phyloP scores from a whole-genome alignment of 305 asterid species.

The Galium porrigens region DNA sequence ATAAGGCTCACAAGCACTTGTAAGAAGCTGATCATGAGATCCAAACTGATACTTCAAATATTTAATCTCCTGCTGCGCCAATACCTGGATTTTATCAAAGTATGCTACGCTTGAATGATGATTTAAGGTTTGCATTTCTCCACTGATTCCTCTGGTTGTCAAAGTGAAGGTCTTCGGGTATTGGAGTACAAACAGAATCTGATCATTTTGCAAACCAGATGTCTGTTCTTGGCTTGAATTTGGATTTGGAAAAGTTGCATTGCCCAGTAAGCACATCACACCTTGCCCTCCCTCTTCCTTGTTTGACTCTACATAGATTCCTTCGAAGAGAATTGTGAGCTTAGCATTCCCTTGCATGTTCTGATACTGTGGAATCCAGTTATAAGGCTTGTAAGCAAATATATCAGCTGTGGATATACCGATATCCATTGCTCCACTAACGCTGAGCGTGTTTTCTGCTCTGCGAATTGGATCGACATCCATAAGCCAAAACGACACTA shows the following conservation, averaged over 20 bases:
- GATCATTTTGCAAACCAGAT: slow-evolving; percentile 9
- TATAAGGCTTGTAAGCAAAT: neutral
- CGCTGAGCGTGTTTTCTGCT: slow-evolving; percentile 13
- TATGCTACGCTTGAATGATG: neutral
- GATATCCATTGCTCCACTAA: slow-evolving; percentile 14
- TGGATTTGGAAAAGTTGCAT: neutral
- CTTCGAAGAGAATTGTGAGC: slow-evolving; percentile 11
- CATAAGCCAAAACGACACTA: slow-evolving; percentile 17
- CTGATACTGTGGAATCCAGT: neutral
- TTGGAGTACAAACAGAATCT: slow-evolving; percentile 9
- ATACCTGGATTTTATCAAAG: slow-evolving; percentile 12
- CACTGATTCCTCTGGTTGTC: slow-evolving; percentile 13
- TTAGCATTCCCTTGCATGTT: neutral
- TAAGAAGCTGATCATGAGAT: slow-evolving; percentile 12
- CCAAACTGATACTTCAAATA: slow-evolving; percentile 8
- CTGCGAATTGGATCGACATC: slow-evolving; percentile 17
- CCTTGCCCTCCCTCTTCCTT: slow-evolving; percentile 7
- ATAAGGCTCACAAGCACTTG: slow-evolving; percentile 11
- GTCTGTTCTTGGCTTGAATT: neutral
- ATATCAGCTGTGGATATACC: neutral
- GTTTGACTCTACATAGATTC: slow-evolving; percentile 9
- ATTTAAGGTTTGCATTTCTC: slow-evolving; percentile 17
- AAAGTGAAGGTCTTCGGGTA: slow-evolving; percentile 12
- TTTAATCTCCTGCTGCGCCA: slow-evolving; percentile 8
- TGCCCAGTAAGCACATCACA: slow-evolving; percentile 15